Base-by-base conservation (phyloP, 495 filamentous ascomycete genomes). In the Cercophora newfieldiana region DNA sequence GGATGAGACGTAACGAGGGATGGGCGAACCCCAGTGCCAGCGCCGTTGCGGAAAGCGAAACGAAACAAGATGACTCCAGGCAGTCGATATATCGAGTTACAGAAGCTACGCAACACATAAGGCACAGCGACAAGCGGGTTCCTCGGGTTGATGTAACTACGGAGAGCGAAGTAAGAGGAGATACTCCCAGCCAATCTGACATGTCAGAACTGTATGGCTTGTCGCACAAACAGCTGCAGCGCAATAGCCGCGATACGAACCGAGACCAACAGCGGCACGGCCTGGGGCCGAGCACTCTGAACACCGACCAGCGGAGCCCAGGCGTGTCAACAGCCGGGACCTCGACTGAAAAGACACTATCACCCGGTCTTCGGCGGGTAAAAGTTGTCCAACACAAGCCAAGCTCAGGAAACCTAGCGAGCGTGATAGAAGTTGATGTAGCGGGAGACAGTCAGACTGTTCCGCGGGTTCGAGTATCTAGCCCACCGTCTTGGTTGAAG, bases 401-500 rank as follows among this genome's bases (percentile, higher is more conserved):
- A 31, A 65, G 57, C 33, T 61, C 64, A 0, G 47, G 59, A 48
- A 53, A 55, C 19, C n/a, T 59, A 22, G 63, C 66, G 24, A 30
- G 58, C 24, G 48, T 60, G 12, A 30, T 61, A 18, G 47, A 61
- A 59, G 60, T 66, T 7, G 66, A 70, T 16, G 62, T 61, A 2
- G 65, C 66, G 8, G 37, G 26, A 16, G 49, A 47, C 22, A 22
- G 53, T 18, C 55, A 30, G 7, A 22, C 21, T 51, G 24, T 69
- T 31, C 75, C 68, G n/a, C 76, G 62, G 66, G 48, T 69, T 12
- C 68, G 67, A 26, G 66, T 75, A 0, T 68, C 74, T 12, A 79
- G 77, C 66, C 75, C 78, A 25, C 75, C 79, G 21, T 24, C 65
- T 33, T 79, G 77, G 77, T 26, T 80, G 8, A 77, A 68, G 37